These are phyloP conservation scores for Triticum urartu DNA, from an alignment of 176 grass and related monocot genomes.

Conservation along the genomic window DNA sequence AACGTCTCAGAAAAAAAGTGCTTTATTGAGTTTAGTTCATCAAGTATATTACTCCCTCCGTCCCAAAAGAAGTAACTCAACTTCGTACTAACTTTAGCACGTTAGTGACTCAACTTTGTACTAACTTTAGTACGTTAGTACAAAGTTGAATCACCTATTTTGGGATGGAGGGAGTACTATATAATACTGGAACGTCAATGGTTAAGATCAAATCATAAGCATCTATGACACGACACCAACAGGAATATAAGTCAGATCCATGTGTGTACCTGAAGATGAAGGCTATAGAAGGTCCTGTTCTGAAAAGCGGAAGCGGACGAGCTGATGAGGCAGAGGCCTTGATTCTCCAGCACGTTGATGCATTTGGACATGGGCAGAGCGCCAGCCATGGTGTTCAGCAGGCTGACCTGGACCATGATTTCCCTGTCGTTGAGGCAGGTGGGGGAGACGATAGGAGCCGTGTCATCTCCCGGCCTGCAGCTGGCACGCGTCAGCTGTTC, in stretches of 20 bases:
- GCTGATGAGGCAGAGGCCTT: slow-evolving; percentile 61
- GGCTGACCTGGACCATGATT: slow-evolving; percentile 80
- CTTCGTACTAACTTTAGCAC: too few species aligned
- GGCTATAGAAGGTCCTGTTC: slow-evolving; percentile 63
- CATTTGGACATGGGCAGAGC: slow-evolving; percentile 50
- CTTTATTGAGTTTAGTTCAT: too few species aligned
- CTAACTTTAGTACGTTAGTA: too few species aligned
- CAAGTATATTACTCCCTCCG: too few species aligned
- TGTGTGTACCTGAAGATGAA: slow-evolving; percentile 75
- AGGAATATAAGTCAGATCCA: background rate
- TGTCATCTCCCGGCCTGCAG: slow-evolving; percentile 36
- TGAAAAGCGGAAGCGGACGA: slow-evolving; percentile 53
- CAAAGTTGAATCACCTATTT: too few species aligned
- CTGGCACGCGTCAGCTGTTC: slow-evolving; percentile 43
- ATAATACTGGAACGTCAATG: too few species aligned
- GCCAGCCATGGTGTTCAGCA: slow-evolving; percentile 26
- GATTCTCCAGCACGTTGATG: slow-evolving; percentile 55
- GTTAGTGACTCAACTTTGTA: too few species aligned
- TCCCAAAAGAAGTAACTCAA: too few species aligned
- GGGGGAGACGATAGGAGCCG: slow-evolving; percentile 48
- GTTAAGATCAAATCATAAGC: background rate
- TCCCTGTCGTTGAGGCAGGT: slow-evolving; percentile 58
- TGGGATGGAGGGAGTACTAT: too few species aligned
- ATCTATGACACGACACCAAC: background rate
- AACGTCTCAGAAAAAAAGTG: too few species aligned